phyloP scores from a whole-genome alignment of 148 eudicot species.

The Rhododendron molle region DNA sequence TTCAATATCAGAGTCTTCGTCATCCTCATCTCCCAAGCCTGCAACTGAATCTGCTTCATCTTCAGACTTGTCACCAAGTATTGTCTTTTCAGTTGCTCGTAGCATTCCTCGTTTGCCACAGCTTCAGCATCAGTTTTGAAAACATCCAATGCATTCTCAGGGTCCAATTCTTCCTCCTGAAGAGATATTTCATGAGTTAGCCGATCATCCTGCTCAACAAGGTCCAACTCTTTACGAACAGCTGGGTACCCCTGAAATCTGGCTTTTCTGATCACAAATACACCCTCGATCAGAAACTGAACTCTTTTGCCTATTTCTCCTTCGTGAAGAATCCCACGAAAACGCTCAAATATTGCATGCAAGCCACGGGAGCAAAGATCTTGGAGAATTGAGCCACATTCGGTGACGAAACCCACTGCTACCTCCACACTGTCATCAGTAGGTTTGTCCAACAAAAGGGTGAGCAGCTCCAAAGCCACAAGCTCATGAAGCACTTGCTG shows the following conservation, averaged over 20 bases:
- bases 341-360: constrained; percentile 85
- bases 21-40: constrained; percentile 69
- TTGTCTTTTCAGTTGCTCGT: constrained; percentile 72
- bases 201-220: constrained; percentile 87
- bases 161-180: constrained; percentile 62
- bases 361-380: constrained; percentile 71
- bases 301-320: constrained; percentile 91
- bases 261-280: constrained; percentile 77
- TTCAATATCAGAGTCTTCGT: constrained; percentile 53
- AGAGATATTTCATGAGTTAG: constrained; percentile 78
- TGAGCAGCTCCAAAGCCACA: constrained; percentile 74
- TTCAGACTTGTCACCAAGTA: constrained; percentile 86
- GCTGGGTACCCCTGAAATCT: constrained; percentile 94
- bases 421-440: constrained; percentile 96
- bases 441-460: constrained; percentile 64
- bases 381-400: constrained; percentile 81
- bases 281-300: constrained; percentile 83
- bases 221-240: constrained; percentile 81
- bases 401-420: constrained; percentile 88
- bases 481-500: constrained; percentile 90
- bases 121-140: constrained; percentile 77
- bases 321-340: constrained; percentile 93
- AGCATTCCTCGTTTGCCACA: constrained; percentile 61
- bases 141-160: constrained; percentile 70
- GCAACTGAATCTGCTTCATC: constrained; percentile 62